These are phyloP conservation scores for Alternaria sp. DNA, from an alignment of 2,329 filamentous ascomycete genomes.

Conservation along the genomic window DNA sequence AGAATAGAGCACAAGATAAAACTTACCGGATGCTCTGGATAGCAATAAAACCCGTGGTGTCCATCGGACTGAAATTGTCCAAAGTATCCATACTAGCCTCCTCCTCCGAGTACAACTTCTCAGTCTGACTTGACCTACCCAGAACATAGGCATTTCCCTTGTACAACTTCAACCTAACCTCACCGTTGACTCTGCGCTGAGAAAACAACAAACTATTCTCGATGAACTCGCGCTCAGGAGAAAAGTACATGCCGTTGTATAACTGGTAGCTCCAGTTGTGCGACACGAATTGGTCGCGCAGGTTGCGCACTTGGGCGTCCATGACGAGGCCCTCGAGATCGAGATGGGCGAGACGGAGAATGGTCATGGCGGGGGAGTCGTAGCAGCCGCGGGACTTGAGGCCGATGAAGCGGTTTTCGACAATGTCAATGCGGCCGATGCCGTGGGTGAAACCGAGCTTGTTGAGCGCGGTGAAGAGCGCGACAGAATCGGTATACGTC, in stretches of 20 bases:
- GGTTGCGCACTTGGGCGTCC: slow-evolving; percentile 72
- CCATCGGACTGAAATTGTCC: slow-evolving; percentile 70
- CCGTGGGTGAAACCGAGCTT: slow-evolving; percentile 75
- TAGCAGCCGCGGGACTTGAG: slow-evolving; percentile 84
- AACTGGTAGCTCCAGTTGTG: slow-evolving; percentile 54
- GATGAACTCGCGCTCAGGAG: slow-evolving; percentile 74
- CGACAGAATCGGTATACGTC: slow-evolving; percentile 71
- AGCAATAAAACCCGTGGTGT: slow-evolving; percentile 73
- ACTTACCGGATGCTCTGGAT: slow-evolving; percentile 68
- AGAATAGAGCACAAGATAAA: neutral
- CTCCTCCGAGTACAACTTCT: slow-evolving; percentile 73
- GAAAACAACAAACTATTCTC: slow-evolving; percentile 64
- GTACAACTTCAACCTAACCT: slow-evolving; percentile 70
- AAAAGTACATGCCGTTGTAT: slow-evolving; percentile 74
- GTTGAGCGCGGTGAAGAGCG: slow-evolving; percentile 77
- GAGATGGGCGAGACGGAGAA: slow-evolving; percentile 65
- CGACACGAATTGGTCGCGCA: slow-evolving; percentile 76
- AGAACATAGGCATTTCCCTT: slow-evolving; percentile 71
- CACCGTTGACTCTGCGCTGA: slow-evolving; percentile 53
- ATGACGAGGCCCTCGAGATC: slow-evolving; percentile 73
- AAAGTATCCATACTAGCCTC: slow-evolving; percentile 76
- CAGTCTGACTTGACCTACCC: slow-evolving; percentile 67
- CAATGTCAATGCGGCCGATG: slow-evolving; percentile 83
- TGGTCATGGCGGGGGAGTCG: slow-evolving; percentile 62
- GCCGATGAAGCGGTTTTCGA: slow-evolving; percentile 81